Conservation (phyloP, 1,284 basidiomycete genomes). For the Marasmius tenuissimus region DNA sequence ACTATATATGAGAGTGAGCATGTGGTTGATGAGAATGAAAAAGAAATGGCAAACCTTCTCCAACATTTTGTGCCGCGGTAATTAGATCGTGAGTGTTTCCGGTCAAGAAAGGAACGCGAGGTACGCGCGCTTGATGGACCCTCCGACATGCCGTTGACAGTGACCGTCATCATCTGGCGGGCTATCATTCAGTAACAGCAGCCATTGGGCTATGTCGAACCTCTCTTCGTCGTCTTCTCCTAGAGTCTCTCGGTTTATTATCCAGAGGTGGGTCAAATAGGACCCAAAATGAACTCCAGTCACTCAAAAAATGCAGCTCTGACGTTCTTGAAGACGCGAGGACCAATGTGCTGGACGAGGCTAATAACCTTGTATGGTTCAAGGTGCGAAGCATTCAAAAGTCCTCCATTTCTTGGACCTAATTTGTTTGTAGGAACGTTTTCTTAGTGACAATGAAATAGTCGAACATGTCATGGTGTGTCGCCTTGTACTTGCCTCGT, state of each 20-base stretch:
- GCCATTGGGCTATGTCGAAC: not conserved
- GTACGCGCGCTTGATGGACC: not conserved
- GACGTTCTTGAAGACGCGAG: constrained; percentile 74
- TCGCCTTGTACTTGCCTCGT: constrained; percentile 9
- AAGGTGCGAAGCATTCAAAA: constrained; percentile 47
- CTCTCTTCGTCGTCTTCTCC: not conserved
- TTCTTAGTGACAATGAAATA: constrained; percentile 70
- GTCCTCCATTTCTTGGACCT: not conserved
- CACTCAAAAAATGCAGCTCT: constrained; percentile 42
- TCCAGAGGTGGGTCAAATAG: constrained; percentile 30
- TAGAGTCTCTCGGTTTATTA: constrained; percentile 22
- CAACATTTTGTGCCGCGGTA: not conserved
- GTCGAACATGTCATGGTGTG: constrained; percentile 70
- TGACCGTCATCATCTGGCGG: not conserved
- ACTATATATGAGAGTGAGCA: constrained; percentile 20
- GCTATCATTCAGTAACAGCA: not conserved
- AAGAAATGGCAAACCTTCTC: not conserved
- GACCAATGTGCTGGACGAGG: constrained; percentile 63
- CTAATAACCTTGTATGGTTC: constrained; percentile 67
- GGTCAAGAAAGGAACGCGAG: not conserved
- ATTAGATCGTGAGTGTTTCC: not conserved
- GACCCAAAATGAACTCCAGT: not conserved
- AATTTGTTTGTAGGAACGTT: constrained; percentile 55
- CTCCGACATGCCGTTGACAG: not conserved
- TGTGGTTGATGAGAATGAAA: not conserved